Evolutionary conservation across 2,329 filamentous ascomycete genomes (phyloP), one percentile per base, ranked within the genome.

Genomic region (Apiospora aurea): DNA sequence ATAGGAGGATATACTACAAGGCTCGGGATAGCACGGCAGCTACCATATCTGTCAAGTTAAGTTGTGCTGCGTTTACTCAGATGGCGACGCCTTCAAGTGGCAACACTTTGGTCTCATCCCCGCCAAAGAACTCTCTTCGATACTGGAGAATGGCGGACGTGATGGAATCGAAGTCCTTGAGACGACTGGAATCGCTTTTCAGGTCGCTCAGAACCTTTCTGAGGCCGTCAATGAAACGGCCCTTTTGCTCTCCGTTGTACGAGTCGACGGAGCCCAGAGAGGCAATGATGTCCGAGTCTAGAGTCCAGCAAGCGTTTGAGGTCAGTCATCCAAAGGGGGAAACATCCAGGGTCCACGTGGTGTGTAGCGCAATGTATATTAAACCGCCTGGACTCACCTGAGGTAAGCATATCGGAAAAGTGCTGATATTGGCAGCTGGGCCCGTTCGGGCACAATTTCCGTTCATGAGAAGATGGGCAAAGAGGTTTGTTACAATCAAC

Each of bases 401-500:
- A 89, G 79, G 94, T 85, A 78, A 84, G 85, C 84, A 96, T 92
- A 73, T 90, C 86, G 76, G 87, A 86, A 80, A 97, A 95, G 84
- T 99, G 96, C 85, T 98, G 89, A 75, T 85, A 91, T 71, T 90
- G 84, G 83, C 96, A 99, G 71, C 88, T 85, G 72, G 84, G 81
- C 79, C 95, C 93, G 76, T 92, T 91, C 43, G 87, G 82, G 75
- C 96, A 98, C 75, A 87, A 85, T 73, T 90, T 90, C 70, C 91
- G 91, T 67, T 87, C 86, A 74, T 93, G 84, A 81, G 97, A 94
- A 77, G 90, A 92, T 49, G 90, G 92, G 82, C 96, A 99, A 68
- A 98, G 79, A 74, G 89, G 88, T 76, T 89, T 91, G 73, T 90
- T 87, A 34, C 91, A 87, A 80, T 98, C 91, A 82, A 99, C 97